These are phyloP conservation scores for Termitomyces sp. DNA, from an alignment of 768 basidiomycete genomes.

Conservation along the genomic window DNA sequence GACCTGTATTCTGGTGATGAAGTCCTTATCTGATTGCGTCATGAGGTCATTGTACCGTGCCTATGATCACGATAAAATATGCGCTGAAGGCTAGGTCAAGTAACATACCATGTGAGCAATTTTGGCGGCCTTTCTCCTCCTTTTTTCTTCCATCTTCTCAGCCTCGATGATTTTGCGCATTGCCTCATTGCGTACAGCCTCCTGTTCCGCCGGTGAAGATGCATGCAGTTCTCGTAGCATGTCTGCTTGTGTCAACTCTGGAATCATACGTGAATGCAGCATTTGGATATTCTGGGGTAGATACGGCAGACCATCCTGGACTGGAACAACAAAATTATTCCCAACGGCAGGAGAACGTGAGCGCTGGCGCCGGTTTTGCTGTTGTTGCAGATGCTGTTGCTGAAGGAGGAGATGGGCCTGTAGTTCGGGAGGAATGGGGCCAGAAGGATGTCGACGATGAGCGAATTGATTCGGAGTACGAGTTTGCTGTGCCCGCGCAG, in stretches of 20 bases:
- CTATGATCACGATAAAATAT: conserved; percentile 33
- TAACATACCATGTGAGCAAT: conserved; percentile 80
- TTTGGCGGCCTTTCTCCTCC: conserved; percentile 77
- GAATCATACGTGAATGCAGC: conserved; percentile 73
- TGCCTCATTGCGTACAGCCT: conserved; percentile 70
- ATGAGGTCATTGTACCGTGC: conserved; percentile 92
- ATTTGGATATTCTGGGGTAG: conserved; percentile 64
- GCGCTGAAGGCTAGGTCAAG: background rate
- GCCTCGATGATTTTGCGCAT: conserved; percentile 90
- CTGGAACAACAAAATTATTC: conserved; percentile 31
- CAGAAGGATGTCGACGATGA: conserved; percentile 42
- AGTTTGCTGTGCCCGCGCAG: conserved; percentile 41
- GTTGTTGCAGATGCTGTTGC: conserved; percentile 47
- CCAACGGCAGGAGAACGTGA: conserved; percentile 40
- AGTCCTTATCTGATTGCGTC: conserved; percentile 99
- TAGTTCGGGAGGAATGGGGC: conserved; percentile 45
- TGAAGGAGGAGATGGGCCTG: conserved; percentile 40
- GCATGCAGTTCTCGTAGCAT: conserved; percentile 64
- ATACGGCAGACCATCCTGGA: conserved; percentile 53
- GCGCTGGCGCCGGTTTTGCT: conserved; percentile 42
- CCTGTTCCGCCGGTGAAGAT: conserved; percentile 55
- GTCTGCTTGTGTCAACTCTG: conserved; percentile 71
- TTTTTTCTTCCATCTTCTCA: conserved; percentile 82
- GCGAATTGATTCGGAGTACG: conserved; percentile 23
- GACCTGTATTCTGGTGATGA: conserved; percentile 98